These are phyloP conservation scores for Phytophthora sojae DNA, from an alignment of 352 stramenopile genomes.

Conservation along the genomic window DNA sequence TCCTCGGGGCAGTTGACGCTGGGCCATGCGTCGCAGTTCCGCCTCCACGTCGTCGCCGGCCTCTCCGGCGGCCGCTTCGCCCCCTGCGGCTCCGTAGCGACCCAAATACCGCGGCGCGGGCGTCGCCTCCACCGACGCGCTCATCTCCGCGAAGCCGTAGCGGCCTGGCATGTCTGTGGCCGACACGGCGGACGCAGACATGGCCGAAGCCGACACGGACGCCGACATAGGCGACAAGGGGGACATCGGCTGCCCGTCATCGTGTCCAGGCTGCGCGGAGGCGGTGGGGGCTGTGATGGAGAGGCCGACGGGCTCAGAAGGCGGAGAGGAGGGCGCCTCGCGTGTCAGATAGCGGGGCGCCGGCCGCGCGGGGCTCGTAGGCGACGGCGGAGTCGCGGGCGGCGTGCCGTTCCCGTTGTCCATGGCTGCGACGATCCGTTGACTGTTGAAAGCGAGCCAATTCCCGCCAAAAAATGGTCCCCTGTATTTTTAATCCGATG, in stretches of 20 bases:
- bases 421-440: slow-evolving; percentile 17
- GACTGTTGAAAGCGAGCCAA: too few relatives aligned
- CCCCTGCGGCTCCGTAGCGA: slow-evolving; percentile 39
- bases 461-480: slow-evolving; percentile 30
- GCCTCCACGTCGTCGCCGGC: slow-evolving; percentile 80
- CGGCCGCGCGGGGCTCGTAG: slow-evolving; percentile 48
- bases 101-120: slow-evolving; percentile 81
- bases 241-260: slow-evolving; percentile 26
- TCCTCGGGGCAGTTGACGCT: slow-evolving; percentile 78
- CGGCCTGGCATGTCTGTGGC: slow-evolving; percentile 73
- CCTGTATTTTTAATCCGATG: background rate
- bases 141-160: slow-evolving; percentile 82
- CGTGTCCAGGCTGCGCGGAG: slow-evolving; percentile 1
- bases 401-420: slow-evolving; percentile 47
- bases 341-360: slow-evolving; percentile 59
- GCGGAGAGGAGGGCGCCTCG: slow-evolving; percentile 22
- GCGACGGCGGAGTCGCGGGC: slow-evolving; percentile 65
- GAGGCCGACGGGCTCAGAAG: slow-evolving; percentile 7
- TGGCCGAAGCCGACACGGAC: slow-evolving; percentile 68
- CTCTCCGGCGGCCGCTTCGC: slow-evolving; percentile 19
- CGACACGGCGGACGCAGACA: slow-evolving; percentile 83
- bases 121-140: slow-evolving; percentile 81
- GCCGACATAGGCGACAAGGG: slow-evolving; percentile 64
- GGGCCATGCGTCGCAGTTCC: slow-evolving; percentile 77
- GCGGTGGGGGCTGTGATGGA: slow-evolving; percentile 18